Base-by-base conservation (phyloP, 1,284 basidiomycete genomes). In the Tilletiaria anomala region DNA sequence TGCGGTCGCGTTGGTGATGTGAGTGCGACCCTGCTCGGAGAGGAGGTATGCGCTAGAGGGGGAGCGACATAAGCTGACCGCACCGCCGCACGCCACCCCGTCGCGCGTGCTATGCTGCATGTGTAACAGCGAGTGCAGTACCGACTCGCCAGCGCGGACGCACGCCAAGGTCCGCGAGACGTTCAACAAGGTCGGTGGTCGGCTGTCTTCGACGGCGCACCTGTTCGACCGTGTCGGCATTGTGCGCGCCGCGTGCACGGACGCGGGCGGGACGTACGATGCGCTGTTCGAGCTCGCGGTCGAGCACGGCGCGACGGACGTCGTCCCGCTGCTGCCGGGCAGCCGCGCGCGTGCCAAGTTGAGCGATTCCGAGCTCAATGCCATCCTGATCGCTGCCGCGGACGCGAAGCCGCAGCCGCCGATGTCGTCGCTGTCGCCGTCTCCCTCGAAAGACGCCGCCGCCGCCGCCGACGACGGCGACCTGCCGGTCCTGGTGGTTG, bases 1-100 rank as follows among this genome's bases (percentile, higher is more conserved):
- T 12, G 43, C 43, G 1, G 43, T 50, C 16, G 42, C 45, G 18
- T 17, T 50, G 45, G 31, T 50, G 12, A 42, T 50, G 35, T 36
- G 32, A 41, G 32, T 44, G 17, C 2, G 16, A 22, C 39, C n/a
- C n/a, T n/a, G n/a, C n/a, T n/a, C n/a, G n/a, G n/a, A n/a, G n/a
- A n/a, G n/a, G n/a, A n/a, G n/a, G n/a, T n/a, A n/a, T n/a, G n/a
- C n/a, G n/a, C n/a, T n/a, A n/a, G n/a, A n/a, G n/a, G n/a, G n/a
- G n/a, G n/a, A n/a, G n/a, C n/a, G n/a, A n/a, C n/a, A n/a, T n/a
- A n/a, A n/a, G n/a, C n/a, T n/a, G n/a, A n/a, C n/a, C n/a, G n/a
- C n/a, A n/a, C n/a, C n/a, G n/a, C n/a, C n/a, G n/a, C n/a, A n/a
- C n/a, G 6, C 18, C 16, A 26, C 16, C 19, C 4, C 15, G 16